Base-by-base conservation (phyloP, 2,329 filamentous ascomycete genomes). In the Aspergillus sergii region DNA sequence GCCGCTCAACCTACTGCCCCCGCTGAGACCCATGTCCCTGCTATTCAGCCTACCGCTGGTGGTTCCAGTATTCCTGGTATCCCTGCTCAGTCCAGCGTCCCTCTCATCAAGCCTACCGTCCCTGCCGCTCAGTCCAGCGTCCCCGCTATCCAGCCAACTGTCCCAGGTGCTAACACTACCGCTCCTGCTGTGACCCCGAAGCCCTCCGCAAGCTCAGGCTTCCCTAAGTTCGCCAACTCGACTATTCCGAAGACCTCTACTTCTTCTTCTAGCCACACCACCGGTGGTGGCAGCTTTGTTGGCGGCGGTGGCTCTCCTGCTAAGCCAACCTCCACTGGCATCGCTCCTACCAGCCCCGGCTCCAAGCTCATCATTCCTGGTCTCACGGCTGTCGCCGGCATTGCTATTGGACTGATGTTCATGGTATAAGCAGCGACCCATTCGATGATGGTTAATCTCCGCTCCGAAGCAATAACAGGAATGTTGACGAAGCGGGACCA, bases 341-440 rank as follows among this genome's bases (percentile, higher is more conserved):
- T 58, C 43, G 21, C 11, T 11, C 36, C 50, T 41, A 21, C 62
- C 32, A 76, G 60, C 70, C 71, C 71, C 14, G 74, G 72, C 26
- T 63, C 68, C 28, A 75, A 69, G 66, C 34, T 75, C 39, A 58
- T 69, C 16, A 58, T 71, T 50, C 70, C 73, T 54, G 65, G 67
- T 30, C 66, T 71, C 57, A 68, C 66, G 61, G 67, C 66, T 50
- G 51, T 71, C 34, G 71, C 68, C 45, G 64, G 66, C 21, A 26
- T 68, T 32, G 64, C 57, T 26, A n/a, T 68, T 30, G 68, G 64
- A 2, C 58, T 69, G 57, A 48, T 74, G 66, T 62, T 73, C 57
- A 60, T 75, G 61, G 73, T 71, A 57, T 75, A 71, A 66, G 50
- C 21, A n/a, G 28, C 19, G 19, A 30, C 10, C 10, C 23, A 32